Evolutionary conservation across 768 basidiomycete species (phyloP), one percentile per base, ranked within the genome.

Genomic region (Russula sp.): DNA sequence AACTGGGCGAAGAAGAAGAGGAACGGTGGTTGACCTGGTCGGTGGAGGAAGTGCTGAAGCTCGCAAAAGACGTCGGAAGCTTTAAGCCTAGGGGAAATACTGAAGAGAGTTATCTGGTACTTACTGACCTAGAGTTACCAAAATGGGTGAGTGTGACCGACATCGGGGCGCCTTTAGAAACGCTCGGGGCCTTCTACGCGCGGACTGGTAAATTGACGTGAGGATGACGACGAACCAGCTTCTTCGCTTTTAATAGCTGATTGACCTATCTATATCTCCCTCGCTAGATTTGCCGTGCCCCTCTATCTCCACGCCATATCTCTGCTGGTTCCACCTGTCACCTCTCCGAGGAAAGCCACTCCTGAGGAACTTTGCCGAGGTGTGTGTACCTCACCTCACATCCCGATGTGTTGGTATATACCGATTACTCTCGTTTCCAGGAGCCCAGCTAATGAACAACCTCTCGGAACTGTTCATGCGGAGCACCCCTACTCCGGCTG

Each of bases 231-330:
- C 44, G 1, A 34, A 55, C n/a, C 35, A 57, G 3, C 22, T 39
- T 13, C 50, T 54, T 31, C 44, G 57, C 66, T 63, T 44, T 49
- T 59, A 72, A 18, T 8, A 47, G 53, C 39, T 62, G 32, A 57
- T 68, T 45, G 34, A 27, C 51, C 34, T 44, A 53, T 59, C 40
- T 55, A 22, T 44, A 9, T 32, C 3, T 31, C 51, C 13, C 11
- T 11, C 14, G 1, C 55, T 59, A 89, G 87, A 27, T 85, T 80
- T 66, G 86, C 88, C 0, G 75, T 85, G 68, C 80, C 82, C 2
- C 77, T 89, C 6, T 88, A 88, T 71, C 75, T 87, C 10, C 85
- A 85, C 64, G 84, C 86, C 8, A 78, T 86, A 50, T 81, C 83
- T 0, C 73, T 88, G 22, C 77, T 89, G 51, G 75, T 87, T 16